Percentiles rank a stretch among this genome's conserved stretches.
These are phyloP conservation scores for Ceratocystis lukuohia DNA, from an alignment of 2,329 filamentous ascomycete species.

Conservation along the genomic window DNA sequence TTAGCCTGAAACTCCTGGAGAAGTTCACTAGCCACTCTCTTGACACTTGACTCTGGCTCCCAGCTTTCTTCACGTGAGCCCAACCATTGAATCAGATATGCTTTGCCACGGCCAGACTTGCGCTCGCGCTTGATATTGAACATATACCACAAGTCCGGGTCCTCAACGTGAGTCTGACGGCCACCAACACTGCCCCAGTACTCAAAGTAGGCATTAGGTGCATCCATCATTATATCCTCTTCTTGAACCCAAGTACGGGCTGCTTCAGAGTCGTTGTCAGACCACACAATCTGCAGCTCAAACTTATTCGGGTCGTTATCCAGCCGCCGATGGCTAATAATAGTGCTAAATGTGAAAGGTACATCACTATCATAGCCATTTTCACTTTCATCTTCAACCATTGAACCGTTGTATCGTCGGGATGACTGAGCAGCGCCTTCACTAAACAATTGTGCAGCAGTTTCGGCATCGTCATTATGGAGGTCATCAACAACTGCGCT, in stretches of 20 bases:
- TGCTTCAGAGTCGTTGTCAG: not conserved
- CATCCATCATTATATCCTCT: slow-evolving; percentile 16
- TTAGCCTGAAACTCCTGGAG: slow-evolving; percentile 11
- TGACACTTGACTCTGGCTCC: slow-evolving; percentile 14
- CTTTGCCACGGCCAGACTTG: not conserved
- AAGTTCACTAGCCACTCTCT: slow-evolving; percentile 6
- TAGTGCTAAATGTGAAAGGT: not conserved
- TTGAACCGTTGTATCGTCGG: not conserved
- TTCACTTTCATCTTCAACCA: not conserved
- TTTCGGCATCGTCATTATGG: not conserved
- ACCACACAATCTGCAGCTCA: slow-evolving; percentile 15
- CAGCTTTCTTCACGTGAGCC: slow-evolving; percentile 17
- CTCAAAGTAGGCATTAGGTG: slow-evolving; percentile 11
- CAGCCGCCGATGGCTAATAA: slow-evolving; percentile 10
- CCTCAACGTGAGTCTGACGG: slow-evolving; percentile 14
- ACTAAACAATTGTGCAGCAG: slow-evolving; percentile 1
- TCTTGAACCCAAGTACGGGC: slow-evolving; percentile 9
- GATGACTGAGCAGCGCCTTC: not conserved
- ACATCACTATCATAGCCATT: not conserved
- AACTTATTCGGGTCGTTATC: slow-evolving; percentile 12
- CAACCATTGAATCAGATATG: slow-evolving; percentile 16
- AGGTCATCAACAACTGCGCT: not conserved
- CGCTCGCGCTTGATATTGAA: slow-evolving; percentile 15
- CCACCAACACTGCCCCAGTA: slow-evolving; percentile 17
- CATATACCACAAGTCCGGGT: slow-evolving; percentile 19